Conservation (phyloP, 1,139 yeast species). For the Groenewaldozyma auringiensis region DNA sequence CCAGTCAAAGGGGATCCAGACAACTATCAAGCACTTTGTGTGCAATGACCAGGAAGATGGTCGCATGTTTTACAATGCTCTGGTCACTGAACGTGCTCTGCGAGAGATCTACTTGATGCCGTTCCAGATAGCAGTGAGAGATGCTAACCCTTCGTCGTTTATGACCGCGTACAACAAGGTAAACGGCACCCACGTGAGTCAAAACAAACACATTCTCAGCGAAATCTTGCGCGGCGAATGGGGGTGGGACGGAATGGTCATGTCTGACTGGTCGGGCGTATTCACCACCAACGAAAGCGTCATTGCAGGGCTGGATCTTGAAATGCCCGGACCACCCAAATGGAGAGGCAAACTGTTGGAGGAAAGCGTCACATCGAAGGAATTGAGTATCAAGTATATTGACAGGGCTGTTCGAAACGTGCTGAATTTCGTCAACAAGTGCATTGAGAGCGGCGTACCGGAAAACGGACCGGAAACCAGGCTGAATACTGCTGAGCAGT, state of each 20-base stretch:
- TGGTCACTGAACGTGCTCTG: conserved; percentile 49
- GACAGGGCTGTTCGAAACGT: conserved; percentile 43
- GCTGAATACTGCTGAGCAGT: conserved; percentile 41
- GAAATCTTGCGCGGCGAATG: conserved; percentile 48
- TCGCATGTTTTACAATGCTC: conserved; percentile 42
- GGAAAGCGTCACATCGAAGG: conserved; percentile 19
- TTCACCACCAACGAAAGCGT: conserved; percentile 42
- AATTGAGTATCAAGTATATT: conserved; percentile 21
- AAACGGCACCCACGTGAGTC: conserved; percentile 50
- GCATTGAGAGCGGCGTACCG: conserved; percentile 38
- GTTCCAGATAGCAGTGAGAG: conserved; percentile 50
- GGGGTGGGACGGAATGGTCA: conserved; percentile 47
- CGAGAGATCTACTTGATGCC: conserved; percentile 56
- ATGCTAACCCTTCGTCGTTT: conserved; percentile 42
- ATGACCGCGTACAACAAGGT: conserved; percentile 58
- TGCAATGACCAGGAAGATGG: conserved; percentile 56
- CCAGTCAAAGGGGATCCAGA: conserved; percentile 45
- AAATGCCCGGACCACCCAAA: conserved; percentile 56
- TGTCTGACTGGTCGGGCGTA: conserved; percentile 63
- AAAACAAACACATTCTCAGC: conserved; percentile 37
- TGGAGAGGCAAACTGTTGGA: conserved; percentile 36
- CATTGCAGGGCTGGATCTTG: conserved; percentile 52
- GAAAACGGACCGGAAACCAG: conserved; percentile 38
- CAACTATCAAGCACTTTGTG: conserved; percentile 53
- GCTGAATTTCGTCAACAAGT: conserved; percentile 40